Base-by-base conservation (phyloP, 2,329 filamentous ascomycete genomes). In the Elsinoe necatrix region DNA sequence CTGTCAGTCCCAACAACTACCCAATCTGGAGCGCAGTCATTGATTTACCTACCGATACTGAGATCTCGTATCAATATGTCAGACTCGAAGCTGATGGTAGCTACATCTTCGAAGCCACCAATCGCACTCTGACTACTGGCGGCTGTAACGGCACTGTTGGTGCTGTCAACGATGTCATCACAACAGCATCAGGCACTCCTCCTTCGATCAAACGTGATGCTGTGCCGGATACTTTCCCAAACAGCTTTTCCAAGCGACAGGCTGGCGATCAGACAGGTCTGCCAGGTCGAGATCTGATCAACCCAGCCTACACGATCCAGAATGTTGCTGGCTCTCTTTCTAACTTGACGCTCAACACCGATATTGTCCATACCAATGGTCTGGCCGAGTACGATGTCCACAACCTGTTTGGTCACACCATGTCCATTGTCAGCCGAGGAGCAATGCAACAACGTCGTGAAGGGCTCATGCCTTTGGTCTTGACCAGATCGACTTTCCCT, bases 321-420 rank as follows among this genome's bases (percentile, higher is more conserved):
- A 86, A 87, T 67, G 79, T 77, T 43, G 79, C 79, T 1, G 74
- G 74, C 16, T 62, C 66, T 18, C 57, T 78, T 1, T 71, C 68
- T 4, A 70, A 73, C 57, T 64, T 65, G 48, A 77, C 86, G 0
- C 79, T 88, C 55, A 76, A 81, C 61, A 86, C 85, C 0, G 80
- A 88, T 64, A 71, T 88, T 7, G 77, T 84, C 7, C 85, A 89
- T 67, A 76, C 81, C 41, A 83, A 86, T 58, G 85, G 85, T 1
- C 72, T 83, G 35, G 74, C 76, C 18, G 81, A 87, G 68, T 89
- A 87, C 65, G 87, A 91, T 62, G 86, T 83, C 0, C 87, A 91
- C 68, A 90, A 90, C 63, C 69, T 90, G 1, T 89, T 87, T 67
- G 87, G 87, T 1, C 80, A 80, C 64, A 77, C 88, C 82, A 91